Conservation (phyloP, 345 rosid species). For the Euphorbia pulcherrima region DNA sequence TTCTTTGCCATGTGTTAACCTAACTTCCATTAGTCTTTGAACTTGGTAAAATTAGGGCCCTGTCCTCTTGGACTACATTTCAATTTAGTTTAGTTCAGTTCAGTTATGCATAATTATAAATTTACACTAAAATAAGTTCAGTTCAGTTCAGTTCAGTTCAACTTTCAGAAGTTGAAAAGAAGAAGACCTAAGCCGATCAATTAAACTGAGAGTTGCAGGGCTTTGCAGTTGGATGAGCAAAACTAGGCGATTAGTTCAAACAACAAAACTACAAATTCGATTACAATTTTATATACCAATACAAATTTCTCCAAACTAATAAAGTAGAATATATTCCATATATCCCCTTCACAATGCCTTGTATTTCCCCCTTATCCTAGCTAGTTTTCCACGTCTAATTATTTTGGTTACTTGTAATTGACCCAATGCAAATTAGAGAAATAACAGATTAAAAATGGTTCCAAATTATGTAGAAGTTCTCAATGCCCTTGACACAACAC, state of each 20-base stretch:
- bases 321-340: neutral
- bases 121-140: too few relatives aligned
- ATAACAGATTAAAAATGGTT: conserved; percentile 18
- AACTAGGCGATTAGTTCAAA: conserved; percentile 3
- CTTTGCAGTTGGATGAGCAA: neutral
- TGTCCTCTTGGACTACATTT: too few relatives aligned
- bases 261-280: neutral
- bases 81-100: too few relatives aligned
- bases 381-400: conserved; percentile 2
- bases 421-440: neutral
- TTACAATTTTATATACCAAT: neutral
- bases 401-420: neutral
- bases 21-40: too few relatives aligned
- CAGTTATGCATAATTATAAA: too few relatives aligned
- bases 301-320: neutral
- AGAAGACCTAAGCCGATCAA: too few relatives aligned
- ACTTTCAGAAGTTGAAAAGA: too few relatives aligned
- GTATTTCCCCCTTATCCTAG: neutral
- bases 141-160: too few relatives aligned
- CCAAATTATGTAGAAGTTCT: conserved; percentile 40
- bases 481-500: conserved; percentile 55
- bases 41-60: too few relatives aligned
- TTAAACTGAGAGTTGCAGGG: neutral
- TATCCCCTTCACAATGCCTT: conserved; percentile 5
- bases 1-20: too few relatives aligned